Evolutionary conservation across 768 basidiomycete species (phyloP), one percentile per base, ranked within the genome.

Genomic region (Tulasnella sp.): DNA sequence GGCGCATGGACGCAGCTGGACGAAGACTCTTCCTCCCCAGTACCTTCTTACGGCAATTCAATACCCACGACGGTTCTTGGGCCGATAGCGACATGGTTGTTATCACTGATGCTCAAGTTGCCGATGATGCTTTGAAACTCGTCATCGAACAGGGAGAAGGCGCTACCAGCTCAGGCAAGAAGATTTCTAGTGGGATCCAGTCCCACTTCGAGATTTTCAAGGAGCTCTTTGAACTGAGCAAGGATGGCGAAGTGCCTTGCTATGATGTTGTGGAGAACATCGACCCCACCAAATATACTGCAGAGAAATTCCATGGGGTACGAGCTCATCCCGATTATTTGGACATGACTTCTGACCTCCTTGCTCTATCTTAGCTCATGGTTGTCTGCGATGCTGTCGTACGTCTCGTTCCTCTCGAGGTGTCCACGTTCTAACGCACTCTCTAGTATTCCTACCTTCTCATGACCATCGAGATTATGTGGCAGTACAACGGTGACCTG

Each of bases 101-200:
- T 35, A 56, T 56, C 54, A 29, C 23, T 4, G 54, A 56, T 29
- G 8, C 29, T 6, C 8, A 6, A 14, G 15, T 15, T 8, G 54
- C 54, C 11, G 27, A 6, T 7, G 5, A 15, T 14, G 54, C 54
- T 6, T 21, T 56, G 53, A 29, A 49, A 17, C 7, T 49, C 6
- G 50, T 56, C 25, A 49, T 56, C 6, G 8, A 14, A 31, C 54
- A 56, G 27, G 54, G 54, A 5, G 54, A 56, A 31, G 54, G 54
- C 21, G 48, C 48, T 34, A 49, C 5, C 19, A n/a, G n/a, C n/a
- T n/a, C n/a, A n/a, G 46, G 46, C 5, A 29, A 25, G 23, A 32
- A 19, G 9, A 9, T 27, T 5, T 23, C 21, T 5, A 49, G 29
- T 49, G 29, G 23, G 21, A 49, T 49, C 17, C 9, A 49, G 17